Evolutionary conservation across 768 basidiomycete species (phyloP).

Genomic region (Crepidotus variabilis): DNA sequence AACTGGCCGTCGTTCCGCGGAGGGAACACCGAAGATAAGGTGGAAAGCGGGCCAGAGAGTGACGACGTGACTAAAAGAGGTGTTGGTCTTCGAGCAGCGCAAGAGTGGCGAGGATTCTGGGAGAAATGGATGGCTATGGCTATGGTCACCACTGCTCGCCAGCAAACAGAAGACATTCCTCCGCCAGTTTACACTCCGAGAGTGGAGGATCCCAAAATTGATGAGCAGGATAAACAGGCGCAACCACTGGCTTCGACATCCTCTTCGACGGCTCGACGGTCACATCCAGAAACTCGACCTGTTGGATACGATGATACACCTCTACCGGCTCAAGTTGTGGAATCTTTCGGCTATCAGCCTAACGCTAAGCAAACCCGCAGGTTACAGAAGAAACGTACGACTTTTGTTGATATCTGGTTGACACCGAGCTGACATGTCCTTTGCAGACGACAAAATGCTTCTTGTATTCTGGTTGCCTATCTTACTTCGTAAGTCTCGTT

Average conservation of each 20-base stretch:
- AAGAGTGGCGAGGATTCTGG: conserved; percentile 68
- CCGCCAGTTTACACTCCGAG: conserved; percentile 76
- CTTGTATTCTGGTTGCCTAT: conserved; percentile 85
- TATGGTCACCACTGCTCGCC: conserved; percentile 41
- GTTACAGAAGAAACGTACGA: conserved; percentile 69
- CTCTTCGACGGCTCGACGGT: conserved; percentile 19
- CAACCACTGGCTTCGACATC: conserved; percentile 10
- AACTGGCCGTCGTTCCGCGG: conserved; percentile 63
- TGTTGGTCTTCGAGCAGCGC: conserved; percentile 44
- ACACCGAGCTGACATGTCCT: conserved; percentile 5
- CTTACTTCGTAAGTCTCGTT: conserved; percentile 57
- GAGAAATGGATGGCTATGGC: conserved; percentile 71
- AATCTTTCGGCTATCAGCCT: conserved; percentile 65
- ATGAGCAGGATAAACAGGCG: conserved; percentile 6
- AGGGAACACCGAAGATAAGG: conserved; percentile 23
- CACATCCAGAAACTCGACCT: conserved; percentile 31
- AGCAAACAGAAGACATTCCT: conserved; percentile 47
- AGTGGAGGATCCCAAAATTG: conserved; percentile 23
- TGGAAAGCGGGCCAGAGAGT: conserved; percentile 24
- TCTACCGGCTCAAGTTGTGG: conserved; percentile 63
- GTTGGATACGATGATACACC: conserved; percentile 45
- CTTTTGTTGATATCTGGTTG: neutral
- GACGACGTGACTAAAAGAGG: conserved; percentile 33
- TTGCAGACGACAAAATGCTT: conserved; percentile 79
- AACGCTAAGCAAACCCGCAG: conserved; percentile 38